Conservation (phyloP, 805 yeast species). For the Kazachstania martiniae region DNA sequence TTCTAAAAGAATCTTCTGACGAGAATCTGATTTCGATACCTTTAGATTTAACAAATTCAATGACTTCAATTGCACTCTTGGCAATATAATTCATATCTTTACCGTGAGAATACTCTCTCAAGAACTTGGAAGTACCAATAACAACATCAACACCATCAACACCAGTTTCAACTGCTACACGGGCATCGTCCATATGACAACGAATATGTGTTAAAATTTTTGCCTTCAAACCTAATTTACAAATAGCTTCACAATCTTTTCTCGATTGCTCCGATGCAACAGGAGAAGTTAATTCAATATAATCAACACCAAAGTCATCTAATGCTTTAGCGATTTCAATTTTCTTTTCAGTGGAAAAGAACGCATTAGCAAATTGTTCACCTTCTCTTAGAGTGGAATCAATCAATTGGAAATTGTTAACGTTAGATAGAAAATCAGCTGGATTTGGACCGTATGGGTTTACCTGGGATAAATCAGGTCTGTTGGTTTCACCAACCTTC, state of each 20-base stretch:
- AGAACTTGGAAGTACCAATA: slow-evolving; percentile 91
- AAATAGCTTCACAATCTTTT: slow-evolving; percentile 92
- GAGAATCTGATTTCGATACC: slow-evolving; percentile 95
- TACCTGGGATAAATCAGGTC: slow-evolving; percentile 6
- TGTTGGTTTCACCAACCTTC: slow-evolving; percentile 9
- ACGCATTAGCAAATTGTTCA: slow-evolving; percentile 97
- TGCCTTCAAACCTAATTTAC: slow-evolving; percentile 94
- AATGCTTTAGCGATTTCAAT: slow-evolving; percentile 94
- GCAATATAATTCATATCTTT: slow-evolving; percentile 98
- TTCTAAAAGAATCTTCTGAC: slow-evolving; percentile 94
- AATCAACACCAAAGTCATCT: slow-evolving; percentile 96
- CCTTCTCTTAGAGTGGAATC: slow-evolving; percentile 97
- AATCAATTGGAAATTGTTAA: slow-evolving; percentile 76
- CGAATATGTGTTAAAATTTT: slow-evolving; percentile 94
- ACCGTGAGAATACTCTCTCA: slow-evolving; percentile 92
- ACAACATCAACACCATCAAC: slow-evolving; percentile 99
- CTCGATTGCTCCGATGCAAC: slow-evolving; percentile 94
- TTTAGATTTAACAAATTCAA: slow-evolving; percentile 92
- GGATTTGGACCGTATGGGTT: slow-evolving; percentile 97
- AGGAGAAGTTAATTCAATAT: slow-evolving; percentile 96
- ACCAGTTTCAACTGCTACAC: slow-evolving; percentile 94
- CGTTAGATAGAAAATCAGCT: slow-evolving; percentile 82
- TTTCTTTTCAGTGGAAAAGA: slow-evolving; percentile 88
- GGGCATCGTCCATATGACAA: slow-evolving; percentile 98
- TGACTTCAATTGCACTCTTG: slow-evolving; percentile 89